phyloP scores from a whole-genome alignment of 148 eudicot genomes.

The Chenopodium quinoa region DNA sequence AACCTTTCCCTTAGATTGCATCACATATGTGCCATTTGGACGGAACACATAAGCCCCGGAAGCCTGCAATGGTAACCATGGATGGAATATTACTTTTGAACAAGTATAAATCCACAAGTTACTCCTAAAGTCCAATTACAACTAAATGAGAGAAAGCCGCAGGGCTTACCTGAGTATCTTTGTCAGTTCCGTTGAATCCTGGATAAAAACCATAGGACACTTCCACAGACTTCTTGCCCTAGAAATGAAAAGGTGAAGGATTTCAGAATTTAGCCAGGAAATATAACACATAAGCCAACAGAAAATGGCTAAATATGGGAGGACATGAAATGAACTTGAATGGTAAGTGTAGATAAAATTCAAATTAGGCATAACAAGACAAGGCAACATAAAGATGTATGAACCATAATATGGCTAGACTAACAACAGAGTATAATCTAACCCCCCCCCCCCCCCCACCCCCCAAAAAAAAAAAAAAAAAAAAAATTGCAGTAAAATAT shows the following conservation, averaged over 20 bases:
- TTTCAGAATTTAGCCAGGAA: constrained; percentile 6
- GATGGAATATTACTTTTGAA: background rate
- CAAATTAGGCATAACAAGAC: background rate
- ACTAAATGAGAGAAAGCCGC: constrained; percentile 5
- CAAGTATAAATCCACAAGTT: background rate
- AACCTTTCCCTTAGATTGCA: constrained; percentile 52
- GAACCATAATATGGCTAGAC: background rate
- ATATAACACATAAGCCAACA: background rate
- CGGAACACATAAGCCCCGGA: constrained; percentile 84
- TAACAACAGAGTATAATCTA: no score
- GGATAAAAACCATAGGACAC: constrained; percentile 61
- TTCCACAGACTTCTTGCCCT: constrained; percentile 54
- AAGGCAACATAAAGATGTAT: background rate
- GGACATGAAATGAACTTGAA: constrained; percentile 1
- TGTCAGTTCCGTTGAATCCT: constrained; percentile 63
- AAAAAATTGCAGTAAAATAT: no score
- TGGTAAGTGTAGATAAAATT: background rate
- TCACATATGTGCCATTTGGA: constrained; percentile 54
- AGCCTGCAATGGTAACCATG: constrained; percentile 46
- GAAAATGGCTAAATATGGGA: background rate
- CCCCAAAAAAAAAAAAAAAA: no score
- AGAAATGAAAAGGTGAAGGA: constrained; percentile 19
- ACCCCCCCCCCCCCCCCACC: no score
- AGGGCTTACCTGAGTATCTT: constrained; percentile 62
- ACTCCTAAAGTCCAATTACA: constrained; percentile 11